Evolutionary conservation across 2,329 filamentous ascomycete species (phyloP).

Genomic region (Fusarium beomiforme): DNA sequence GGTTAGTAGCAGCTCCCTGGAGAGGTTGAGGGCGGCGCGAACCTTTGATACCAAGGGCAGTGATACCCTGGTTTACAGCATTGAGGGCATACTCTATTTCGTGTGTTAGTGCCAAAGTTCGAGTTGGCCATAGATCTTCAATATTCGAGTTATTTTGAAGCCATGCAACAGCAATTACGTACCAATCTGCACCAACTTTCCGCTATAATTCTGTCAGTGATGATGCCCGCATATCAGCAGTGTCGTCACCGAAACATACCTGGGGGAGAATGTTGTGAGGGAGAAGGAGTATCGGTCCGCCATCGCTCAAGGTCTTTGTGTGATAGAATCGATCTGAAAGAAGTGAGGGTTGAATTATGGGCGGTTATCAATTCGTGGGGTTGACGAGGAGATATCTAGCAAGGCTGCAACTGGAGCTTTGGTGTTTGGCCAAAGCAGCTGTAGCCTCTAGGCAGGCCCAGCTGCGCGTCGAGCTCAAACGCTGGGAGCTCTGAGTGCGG

Average conservation of each 20-base stretch:
- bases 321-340: slow-evolving; percentile 4
- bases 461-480: slow-evolving; percentile 52
- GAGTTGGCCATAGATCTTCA: background rate
- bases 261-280: slow-evolving; percentile 98
- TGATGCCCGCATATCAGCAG: slow-evolving; percentile 37
- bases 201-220: slow-evolving; percentile 70
- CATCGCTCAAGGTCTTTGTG: slow-evolving; percentile 66
- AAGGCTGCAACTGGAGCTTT: slow-evolving; percentile 48
- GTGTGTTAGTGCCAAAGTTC: slow-evolving; percentile 25
- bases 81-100: slow-evolving; percentile 94
- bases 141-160: background rate
- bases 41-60: slow-evolving; percentile 98
- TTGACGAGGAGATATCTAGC: slow-evolving; percentile 39
- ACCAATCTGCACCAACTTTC: slow-evolving; percentile 99
- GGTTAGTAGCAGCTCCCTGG: slow-evolving; percentile 32
- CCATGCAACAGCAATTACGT: slow-evolving; percentile 33
- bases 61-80: slow-evolving; percentile 98
- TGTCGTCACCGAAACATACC: slow-evolving; percentile 68
- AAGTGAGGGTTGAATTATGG: slow-evolving; percentile 18
- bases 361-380: slow-evolving; percentile 37
- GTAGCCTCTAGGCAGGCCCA: slow-evolving; percentile 49
- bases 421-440: slow-evolving; percentile 46
- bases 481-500: slow-evolving; percentile 39
- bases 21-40: slow-evolving; percentile 42
- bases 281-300: slow-evolving; percentile 99